Evolutionary conservation across 1,284 basidiomycete species (phyloP), one percentile per base, ranked within the genome.

Genomic region (Fomitopsis palustris): DNA sequence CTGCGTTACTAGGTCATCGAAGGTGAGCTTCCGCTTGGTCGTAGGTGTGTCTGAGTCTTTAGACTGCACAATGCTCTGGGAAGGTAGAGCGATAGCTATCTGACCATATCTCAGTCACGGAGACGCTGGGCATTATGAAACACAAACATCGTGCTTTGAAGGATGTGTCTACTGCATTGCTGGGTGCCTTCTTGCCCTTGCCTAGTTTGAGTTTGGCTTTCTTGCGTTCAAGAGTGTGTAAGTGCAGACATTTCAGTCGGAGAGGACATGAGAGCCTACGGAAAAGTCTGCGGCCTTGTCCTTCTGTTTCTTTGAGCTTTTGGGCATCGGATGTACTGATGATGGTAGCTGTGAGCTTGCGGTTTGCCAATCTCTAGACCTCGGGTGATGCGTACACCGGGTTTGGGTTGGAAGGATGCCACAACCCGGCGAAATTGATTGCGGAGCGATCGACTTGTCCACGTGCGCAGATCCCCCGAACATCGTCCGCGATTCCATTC

Each of bases 161-260:
- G 0, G 95, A 95, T 1, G 96, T 98, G 73, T 98, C 93, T 64
- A 97, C 87, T 9, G 87, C 92, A 82, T 98, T 98, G 55, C 78
- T 84, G 9, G 94, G 81, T 8, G 78, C 70, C 69, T 92, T 86
- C 74, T 96, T 98, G 53, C 93, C 94, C 74, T 96, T 98, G 37
- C 96, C 96, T 54, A 99, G 89, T 75, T 97, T 98, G 51, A 96
- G 82, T 74, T 93, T 98, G 25, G 93, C 87, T 93, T 96, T 98
- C 93, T n/a, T 97, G 75, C 35, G 16, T 17, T 23, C 33, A 37
- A 14, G 3, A 10, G 12, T 9, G 49, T 47, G 27, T 27, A 4
- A 25, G 58, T 53, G 59, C 53, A 47, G 27, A 17, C 53, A 17
- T 31, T 25, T 47, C 8, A 45, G 27, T n/a, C n/a, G n/a, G 23